Conservation (phyloP, 2,329 filamentous ascomycete species). For the Claviceps sorghi region DNA sequence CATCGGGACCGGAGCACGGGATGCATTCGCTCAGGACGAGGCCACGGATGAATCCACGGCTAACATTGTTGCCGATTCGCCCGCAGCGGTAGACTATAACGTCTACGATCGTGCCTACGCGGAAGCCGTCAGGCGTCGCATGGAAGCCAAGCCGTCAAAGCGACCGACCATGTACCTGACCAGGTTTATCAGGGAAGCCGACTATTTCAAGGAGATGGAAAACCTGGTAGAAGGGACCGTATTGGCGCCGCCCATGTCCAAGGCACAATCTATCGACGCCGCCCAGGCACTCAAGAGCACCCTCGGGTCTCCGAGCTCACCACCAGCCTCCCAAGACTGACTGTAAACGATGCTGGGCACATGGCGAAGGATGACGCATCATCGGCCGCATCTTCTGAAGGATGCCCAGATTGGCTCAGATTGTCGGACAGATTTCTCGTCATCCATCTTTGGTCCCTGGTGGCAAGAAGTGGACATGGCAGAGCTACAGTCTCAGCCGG, state of each 20-base stretch:
- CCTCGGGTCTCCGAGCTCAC: neutral
- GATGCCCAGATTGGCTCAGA: too few species aligned
- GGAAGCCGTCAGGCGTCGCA: constrained; percentile 57
- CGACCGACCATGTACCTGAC: constrained; percentile 34
- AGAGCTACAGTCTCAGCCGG: too few species aligned
- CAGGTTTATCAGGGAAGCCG: constrained; percentile 30
- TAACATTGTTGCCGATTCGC: constrained; percentile 64
- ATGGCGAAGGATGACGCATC: too few species aligned
- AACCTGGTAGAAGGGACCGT: constrained; percentile 21
- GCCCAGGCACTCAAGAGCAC: constrained; percentile 2
- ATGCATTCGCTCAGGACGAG: constrained; percentile 28
- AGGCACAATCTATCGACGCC: constrained; percentile 7
- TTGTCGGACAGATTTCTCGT: too few species aligned
- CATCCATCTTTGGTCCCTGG: too few species aligned
- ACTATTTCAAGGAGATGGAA: constrained; percentile 23
- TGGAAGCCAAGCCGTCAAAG: constrained; percentile 32
- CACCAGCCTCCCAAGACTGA: too few species aligned
- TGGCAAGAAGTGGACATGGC: too few species aligned
- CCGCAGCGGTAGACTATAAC: constrained; percentile 68
- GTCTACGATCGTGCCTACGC: constrained; percentile 83
- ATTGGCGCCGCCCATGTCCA: constrained; percentile 5
- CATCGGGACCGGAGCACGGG: constrained; percentile 52
- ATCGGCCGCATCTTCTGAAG: too few species aligned
- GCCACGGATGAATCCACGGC: too few species aligned
- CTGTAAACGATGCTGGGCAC: too few species aligned